These are phyloP conservation scores for Vachellia pachyceras DNA, from an alignment of 306 rosid genomes.

Conservation along the genomic window DNA sequence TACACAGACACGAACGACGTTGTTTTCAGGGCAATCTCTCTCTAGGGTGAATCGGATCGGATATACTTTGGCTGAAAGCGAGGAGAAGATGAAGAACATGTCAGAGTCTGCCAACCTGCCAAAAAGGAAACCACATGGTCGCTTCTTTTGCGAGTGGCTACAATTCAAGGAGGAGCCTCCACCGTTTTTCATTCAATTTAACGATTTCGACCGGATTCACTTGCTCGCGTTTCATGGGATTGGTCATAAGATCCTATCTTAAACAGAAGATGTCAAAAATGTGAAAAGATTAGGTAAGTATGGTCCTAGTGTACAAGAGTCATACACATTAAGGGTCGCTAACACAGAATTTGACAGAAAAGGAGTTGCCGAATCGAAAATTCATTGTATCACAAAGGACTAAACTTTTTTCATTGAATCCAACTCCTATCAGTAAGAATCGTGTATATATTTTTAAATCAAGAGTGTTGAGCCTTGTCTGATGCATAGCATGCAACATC, in stretches of 20 bases:
- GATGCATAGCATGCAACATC: no score
- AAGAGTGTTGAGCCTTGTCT: no score
- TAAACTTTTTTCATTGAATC: no score
- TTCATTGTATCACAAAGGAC: no score
- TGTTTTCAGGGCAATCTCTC: neutral
- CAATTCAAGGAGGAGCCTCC: neutral
- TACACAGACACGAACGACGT: neutral
- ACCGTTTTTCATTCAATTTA: no score
- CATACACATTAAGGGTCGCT: no score
- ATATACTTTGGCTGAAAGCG: neutral
- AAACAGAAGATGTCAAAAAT: no score
- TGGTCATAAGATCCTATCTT: neutral
- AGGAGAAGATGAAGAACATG: neutral
- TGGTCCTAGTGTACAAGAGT: no score
- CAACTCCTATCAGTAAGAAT: no score
- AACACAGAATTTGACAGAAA: no score
- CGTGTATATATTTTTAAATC: no score
- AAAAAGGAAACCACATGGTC: neutral
- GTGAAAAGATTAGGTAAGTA: neutral
- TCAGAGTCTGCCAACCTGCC: neutral
- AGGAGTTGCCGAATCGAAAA: no score
- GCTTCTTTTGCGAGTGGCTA: neutral
- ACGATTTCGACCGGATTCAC: neutral
- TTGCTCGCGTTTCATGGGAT: neutral
- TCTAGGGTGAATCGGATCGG: neutral